Conservation (phyloP, 768 basidiomycete species). For the Tylopilus felleus region DNA sequence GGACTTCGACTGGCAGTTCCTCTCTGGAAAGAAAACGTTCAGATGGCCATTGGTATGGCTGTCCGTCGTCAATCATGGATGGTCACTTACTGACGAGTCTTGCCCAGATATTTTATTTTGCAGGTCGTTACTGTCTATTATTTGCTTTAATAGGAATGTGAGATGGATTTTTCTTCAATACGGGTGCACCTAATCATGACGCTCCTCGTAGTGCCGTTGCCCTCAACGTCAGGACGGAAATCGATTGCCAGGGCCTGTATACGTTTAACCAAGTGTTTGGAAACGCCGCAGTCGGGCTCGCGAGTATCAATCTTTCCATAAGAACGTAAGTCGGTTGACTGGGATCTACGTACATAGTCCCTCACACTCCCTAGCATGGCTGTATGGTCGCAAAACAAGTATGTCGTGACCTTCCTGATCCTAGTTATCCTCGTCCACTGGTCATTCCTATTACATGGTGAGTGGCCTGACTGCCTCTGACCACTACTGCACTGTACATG, state of each 20-base stretch:
- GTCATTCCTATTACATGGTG: constrained; percentile 68
- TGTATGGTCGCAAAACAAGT: constrained; percentile 61
- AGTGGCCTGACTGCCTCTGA: neutral
- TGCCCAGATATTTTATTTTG: constrained; percentile 61
- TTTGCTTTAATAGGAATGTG: constrained; percentile 70
- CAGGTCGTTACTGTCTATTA: constrained; percentile 62
- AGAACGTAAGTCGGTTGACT: constrained; percentile 49
- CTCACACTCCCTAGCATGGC: constrained; percentile 49
- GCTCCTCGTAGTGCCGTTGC: constrained; percentile 44
- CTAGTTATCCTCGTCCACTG: constrained; percentile 64
- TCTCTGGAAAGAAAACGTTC: constrained; percentile 55
- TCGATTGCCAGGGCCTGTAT: constrained; percentile 66
- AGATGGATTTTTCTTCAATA: constrained; percentile 22
- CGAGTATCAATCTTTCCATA: constrained; percentile 67
- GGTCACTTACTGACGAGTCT: neutral
- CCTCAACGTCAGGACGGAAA: constrained; percentile 54
- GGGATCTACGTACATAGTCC: neutral
- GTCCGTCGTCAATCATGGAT: neutral
- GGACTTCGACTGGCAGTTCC: constrained; percentile 61
- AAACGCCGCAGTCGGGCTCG: constrained; percentile 64
- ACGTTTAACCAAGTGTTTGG: constrained; percentile 67
- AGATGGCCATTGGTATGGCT: constrained; percentile 61
- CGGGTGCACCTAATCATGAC: neutral
- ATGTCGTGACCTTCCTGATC: constrained; percentile 50
- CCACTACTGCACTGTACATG: neutral